Conservation (phyloP, 2,329 filamentous ascomycete genomes). For the Fusarium domesticum region DNA sequence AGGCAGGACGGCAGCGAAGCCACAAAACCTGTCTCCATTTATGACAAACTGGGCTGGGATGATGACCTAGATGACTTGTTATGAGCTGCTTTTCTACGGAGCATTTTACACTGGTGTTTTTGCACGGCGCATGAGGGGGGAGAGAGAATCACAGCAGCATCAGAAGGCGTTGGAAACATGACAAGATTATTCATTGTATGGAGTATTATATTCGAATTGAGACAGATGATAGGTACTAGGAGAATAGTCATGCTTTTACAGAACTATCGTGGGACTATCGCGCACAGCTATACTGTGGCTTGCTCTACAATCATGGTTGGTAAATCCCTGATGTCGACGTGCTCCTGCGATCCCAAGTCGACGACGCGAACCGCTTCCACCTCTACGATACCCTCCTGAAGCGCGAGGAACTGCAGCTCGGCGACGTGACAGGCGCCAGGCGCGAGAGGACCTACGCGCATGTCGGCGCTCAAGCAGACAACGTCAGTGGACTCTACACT, state of each 20-base stretch:
- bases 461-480: slow-evolving; percentile 72
- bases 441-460: slow-evolving; percentile 68
- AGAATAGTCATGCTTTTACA: slow-evolving; percentile 7
- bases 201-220: slow-evolving; percentile 24
- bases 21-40: slow-evolving; percentile 44
- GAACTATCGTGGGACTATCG: slow-evolving; percentile 1
- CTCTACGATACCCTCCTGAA: slow-evolving; percentile 63
- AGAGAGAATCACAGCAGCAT: slow-evolving; percentile 20
- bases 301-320: slow-evolving; percentile 62
- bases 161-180: slow-evolving; percentile 22
- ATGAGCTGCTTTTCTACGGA: slow-evolving; percentile 27
- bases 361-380: slow-evolving; percentile 71
- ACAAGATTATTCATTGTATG: slow-evolving; percentile 17
- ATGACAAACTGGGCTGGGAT: slow-evolving; percentile 56
- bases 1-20: slow-evolving; percentile 10
- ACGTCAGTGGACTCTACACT: slow-evolving; percentile 63
- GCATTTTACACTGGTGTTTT: slow-evolving; percentile 26
- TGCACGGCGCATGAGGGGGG: slow-evolving; percentile 16
- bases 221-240: slow-evolving; percentile 17
- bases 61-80: slow-evolving; percentile 51
- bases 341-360: slow-evolving; percentile 71
- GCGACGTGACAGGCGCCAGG: slow-evolving; percentile 71
- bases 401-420: slow-evolving; percentile 68
- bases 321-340: slow-evolving; percentile 72
- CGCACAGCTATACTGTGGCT: slow-evolving; percentile 27